Conservation (phyloP, 1,284 basidiomycete genomes). For the Meira miltonrushii region DNA sequence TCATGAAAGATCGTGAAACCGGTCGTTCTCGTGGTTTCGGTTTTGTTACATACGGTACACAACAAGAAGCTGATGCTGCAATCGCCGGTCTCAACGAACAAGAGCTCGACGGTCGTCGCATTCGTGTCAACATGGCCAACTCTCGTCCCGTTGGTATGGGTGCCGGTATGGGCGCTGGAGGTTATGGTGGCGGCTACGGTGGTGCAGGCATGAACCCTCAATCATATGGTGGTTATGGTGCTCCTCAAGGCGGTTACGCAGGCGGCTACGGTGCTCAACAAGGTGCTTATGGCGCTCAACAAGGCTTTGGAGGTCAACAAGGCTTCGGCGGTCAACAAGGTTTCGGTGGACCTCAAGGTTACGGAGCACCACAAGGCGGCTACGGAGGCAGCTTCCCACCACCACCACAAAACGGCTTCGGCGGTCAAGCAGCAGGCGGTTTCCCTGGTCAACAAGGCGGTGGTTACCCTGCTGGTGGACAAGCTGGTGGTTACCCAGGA, state of each 20-base stretch:
- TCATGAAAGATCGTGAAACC: slow-evolving; percentile 72
- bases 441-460: background rate
- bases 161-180: slow-evolving; percentile 43
- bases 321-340: slow-evolving; percentile 37
- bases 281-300: slow-evolving; percentile 30
- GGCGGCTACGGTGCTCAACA: slow-evolving; percentile 20
- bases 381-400: slow-evolving; percentile 21
- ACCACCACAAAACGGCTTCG: slow-evolving; percentile 17
- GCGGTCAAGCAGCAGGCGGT: background rate
- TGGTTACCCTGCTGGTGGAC: slow-evolving; percentile 2
- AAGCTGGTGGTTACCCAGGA: slow-evolving; percentile 5
- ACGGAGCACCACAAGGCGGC: slow-evolving; percentile 23
- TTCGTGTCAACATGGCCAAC: slow-evolving; percentile 88
- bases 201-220: background rate
- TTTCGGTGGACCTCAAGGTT: slow-evolving; percentile 29
- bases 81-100: slow-evolving; percentile 78
- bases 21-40: slow-evolving; percentile 87
- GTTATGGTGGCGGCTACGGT: slow-evolving; percentile 41
- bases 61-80: slow-evolving; percentile 70
- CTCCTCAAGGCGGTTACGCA: slow-evolving; percentile 13
- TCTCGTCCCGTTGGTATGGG: slow-evolving; percentile 61
- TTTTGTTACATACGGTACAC: slow-evolving; percentile 62
- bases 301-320: slow-evolving; percentile 38
- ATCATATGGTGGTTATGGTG: slow-evolving; percentile 11
- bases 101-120: slow-evolving; percentile 85